Evolutionary conservation across 495 filamentous ascomycete genomes (phyloP), one percentile per base, ranked within the genome.

Genomic region (Daldinia vernicosa): DNA sequence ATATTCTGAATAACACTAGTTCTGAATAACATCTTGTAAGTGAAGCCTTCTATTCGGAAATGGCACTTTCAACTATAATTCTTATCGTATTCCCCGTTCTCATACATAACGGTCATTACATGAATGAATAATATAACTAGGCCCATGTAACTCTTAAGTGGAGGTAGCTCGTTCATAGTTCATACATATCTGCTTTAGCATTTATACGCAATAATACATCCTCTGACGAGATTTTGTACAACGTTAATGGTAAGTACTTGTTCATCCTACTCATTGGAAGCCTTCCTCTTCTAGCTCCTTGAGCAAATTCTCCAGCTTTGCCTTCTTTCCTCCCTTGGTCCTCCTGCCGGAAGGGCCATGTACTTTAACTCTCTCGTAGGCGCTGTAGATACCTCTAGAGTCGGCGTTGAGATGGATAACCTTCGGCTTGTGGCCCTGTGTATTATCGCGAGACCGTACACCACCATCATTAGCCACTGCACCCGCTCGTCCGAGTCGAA

Each of bases 401-500:
- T 81, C 70, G 17, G 76, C 76, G 8, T 74, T 70, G 27, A 83
- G 43, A 33, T 81, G 66, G 9, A 84, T 76, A 7, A 78, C 73
- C 57, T 66, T 77, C n/a, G 63, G 69, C 67, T 72, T 77, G 19
- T 75, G 73, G 14, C 60, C 60, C 5, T 74, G 67, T 1, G 78
- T 75, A 24, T 47, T 47, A 0, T 58, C 69, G 33, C 77, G 78
- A 22, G 80, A 64, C 19, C 83, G 79, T 19, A 85, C 80, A 24
- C 82, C 80, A 22, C 84, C 81, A 50, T 84, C 82, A 35, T 72
- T 73, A 4, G 63, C 66, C 37, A 60, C 71, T 6, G 67, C 43
- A 0, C 80, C 84, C 47, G 76, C 76, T 60, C 71, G 69, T 61
- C 91, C 90, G 2, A 93, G 81, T 30, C 88, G 87, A 50, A 93